Evolutionary conservation across 2,329 filamentous ascomycete species (phyloP).

Genomic region (Aspergillus brunneoviolaceus): DNA sequence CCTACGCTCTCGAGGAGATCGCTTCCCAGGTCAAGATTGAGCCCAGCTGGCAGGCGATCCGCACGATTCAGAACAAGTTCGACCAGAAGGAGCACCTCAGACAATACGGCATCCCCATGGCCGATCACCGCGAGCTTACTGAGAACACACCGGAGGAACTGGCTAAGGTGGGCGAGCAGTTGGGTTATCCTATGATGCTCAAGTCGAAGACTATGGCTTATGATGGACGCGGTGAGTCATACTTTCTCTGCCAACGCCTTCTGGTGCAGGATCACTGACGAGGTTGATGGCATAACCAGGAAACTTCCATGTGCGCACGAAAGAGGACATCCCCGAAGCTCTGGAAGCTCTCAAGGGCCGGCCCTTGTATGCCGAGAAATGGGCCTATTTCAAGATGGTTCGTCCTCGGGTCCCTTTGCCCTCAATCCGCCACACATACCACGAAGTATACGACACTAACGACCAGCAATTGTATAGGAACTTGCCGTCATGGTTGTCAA

Average conservation of each 20-base stretch:
- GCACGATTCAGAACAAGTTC: slow-evolving; percentile 92
- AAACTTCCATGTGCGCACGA: slow-evolving; percentile 64
- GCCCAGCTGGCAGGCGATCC: slow-evolving; percentile 81
- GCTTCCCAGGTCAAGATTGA: slow-evolving; percentile 67
- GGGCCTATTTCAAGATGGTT: slow-evolving; percentile 73
- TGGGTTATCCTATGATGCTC: slow-evolving; percentile 86
- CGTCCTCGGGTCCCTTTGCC: neutral
- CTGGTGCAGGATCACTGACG: neutral
- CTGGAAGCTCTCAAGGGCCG: slow-evolving; percentile 66
- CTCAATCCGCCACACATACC: neutral
- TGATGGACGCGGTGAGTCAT: slow-evolving; percentile 71
- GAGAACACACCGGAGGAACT: slow-evolving; percentile 62
- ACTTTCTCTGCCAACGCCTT: neutral
- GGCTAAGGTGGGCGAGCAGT: slow-evolving; percentile 59
- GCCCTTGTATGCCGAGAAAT: slow-evolving; percentile 85
- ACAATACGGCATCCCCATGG: slow-evolving; percentile 67
- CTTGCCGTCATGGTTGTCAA: slow-evolving; percentile 93
- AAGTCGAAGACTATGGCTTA: slow-evolving; percentile 90
- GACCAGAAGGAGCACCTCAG: slow-evolving; percentile 79
- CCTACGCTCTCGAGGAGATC: slow-evolving; percentile 83
- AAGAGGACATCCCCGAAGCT: slow-evolving; percentile 63
- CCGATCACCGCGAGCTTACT: slow-evolving; percentile 66
- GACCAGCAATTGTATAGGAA: slow-evolving; percentile 50
- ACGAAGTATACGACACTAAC: slow-evolving; percentile 12
- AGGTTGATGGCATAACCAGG: slow-evolving; percentile 41